Conservation (phyloP, 352 stramenopile species). For the Globisporangium mamillatum region DNA sequence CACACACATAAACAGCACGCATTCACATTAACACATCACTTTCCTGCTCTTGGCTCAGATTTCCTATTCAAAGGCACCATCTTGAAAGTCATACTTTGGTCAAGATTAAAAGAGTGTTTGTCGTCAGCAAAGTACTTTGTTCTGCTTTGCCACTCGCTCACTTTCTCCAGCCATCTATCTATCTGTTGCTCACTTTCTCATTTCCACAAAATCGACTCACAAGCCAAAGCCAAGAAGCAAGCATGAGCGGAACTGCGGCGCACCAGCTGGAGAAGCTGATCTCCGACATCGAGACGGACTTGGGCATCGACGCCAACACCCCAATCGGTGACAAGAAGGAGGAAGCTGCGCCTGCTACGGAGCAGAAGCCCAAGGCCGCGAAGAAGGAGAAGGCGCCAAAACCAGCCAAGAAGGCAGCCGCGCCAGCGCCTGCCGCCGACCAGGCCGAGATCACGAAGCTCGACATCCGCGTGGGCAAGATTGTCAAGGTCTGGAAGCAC, state of each 20-base stretch:
- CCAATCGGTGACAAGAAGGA: conserved; percentile 23
- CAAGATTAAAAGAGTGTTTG: not conserved
- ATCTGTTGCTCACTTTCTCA: conserved; percentile 3
- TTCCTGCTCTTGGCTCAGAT: no score
- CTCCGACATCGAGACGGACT: conserved; percentile 61
- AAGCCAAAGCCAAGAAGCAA: conserved; percentile 6
- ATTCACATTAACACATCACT: not conserved
- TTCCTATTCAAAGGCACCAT: not conserved
- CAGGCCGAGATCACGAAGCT: conserved; percentile 90
- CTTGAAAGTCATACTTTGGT: not conserved
- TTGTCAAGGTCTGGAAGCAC: conserved; percentile 92
- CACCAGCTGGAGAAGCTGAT: conserved; percentile 76
- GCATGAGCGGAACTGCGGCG: conserved; percentile 41
- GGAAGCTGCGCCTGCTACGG: conserved; percentile 16
- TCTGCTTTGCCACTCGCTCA: not conserved
- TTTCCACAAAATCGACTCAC: not conserved
- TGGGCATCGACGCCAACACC: conserved; percentile 71
- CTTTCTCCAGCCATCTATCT: not conserved
- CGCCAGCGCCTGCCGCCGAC: conserved; percentile 32
- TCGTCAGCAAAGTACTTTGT: not conserved
- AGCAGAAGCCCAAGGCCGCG: conserved; percentile 32
- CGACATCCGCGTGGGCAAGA: conserved; percentile 90
- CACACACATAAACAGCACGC: not conserved
- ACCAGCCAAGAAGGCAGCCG: conserved; percentile 51
- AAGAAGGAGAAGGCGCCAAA: conserved; percentile 29